Conservation (phyloP, 345 rosid species). For the rapeseed (Brassica napus) region Da-Ae NC_063440.1:27154001-27154500, state of each 20-base stretch:
- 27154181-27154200: conserved; percentile 60
- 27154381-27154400: conserved; percentile 52
- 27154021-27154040: neutral
- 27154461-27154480: conserved; percentile 70
- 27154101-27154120: conserved; percentile 31
- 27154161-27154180: conserved; percentile 25
- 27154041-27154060: neutral
- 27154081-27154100: neutral
- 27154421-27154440: conserved; percentile 74
- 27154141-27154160: conserved; percentile 33
- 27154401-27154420: conserved; percentile 68
- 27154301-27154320: neutral
- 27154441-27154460: conserved; percentile 50
- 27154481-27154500: conserved; percentile 71
- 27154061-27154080: neutral
- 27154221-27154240: conserved; percentile 53
- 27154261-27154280: conserved; percentile 33
- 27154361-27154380: conserved; percentile 52
- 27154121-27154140: conserved; percentile 45
- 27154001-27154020: neutral
- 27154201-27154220: conserved; percentile 69
- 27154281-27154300: conserved; percentile 1
- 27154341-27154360: conserved; percentile 53
- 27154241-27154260: conserved; percentile 48
- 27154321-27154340: conserved; percentile 64